Evolutionary conservation across 306 rosid species (phyloP), one percentile per base, ranked within the genome.

Genomic region (Pterocarpus santalinus): DNA sequence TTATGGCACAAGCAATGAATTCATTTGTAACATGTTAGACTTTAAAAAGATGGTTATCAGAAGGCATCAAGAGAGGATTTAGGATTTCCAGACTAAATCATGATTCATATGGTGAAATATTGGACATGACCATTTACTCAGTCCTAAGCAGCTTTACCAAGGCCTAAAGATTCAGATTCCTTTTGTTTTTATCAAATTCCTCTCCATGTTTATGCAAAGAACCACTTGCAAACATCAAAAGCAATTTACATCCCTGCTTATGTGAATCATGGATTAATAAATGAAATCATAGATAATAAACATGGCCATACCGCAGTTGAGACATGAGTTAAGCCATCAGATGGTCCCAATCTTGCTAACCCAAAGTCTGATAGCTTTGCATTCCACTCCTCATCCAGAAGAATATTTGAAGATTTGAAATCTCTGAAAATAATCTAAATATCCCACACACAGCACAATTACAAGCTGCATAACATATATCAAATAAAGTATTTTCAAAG

Each of bases 301-400:
- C 75, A 85, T 5, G 76, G 68, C 16, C 97, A 78, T 95, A 95
- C 99, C 90, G 96, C 98, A 46, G 99, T 95, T 43, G 99, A 93
- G 86, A 95, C 97, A 46, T 95, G 99, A 82, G 98, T 93, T 71
- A 89, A 80, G 73, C 99, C 99, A 80, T 95, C 99, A 11, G 96
- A 55, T 39, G 98, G 99, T 67, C 99, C 98, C 86, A 95, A 90
- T 86, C 99, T 89, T 58, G 99, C 99, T 77, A 95, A 87, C 44
- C 99, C 99, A 44, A 95, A 95, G 60, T 95, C 99, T 1, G 98
- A 95, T 11, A 95, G 87, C 92, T 95, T 95, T 12, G 99, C 99
- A 52, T 95, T 93, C 99, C 99, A 95, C 7, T 93, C 86, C 85
- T 91, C 96, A 3, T 95, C 99, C 85, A 95, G 83, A 82, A 95